Percentiles rank a stretch among this genome's conserved stretches.
These are phyloP conservation scores for Solanum arcanum DNA, from an alignment of 257 asterid species.

Conservation along the genomic window DNA sequence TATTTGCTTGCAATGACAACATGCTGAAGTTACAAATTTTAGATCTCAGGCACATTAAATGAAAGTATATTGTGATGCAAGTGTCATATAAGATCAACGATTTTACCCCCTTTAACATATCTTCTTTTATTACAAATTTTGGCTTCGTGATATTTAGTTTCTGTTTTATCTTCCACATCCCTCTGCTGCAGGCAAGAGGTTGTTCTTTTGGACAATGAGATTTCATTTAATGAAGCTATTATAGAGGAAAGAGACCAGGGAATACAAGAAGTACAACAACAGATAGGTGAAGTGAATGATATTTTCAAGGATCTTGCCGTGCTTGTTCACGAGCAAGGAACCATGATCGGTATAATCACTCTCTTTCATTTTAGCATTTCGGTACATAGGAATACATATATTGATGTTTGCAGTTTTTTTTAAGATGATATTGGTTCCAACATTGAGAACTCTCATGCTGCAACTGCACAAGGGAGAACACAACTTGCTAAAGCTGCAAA, in stretches of 20 bases:
- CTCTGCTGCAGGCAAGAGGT: constrained; percentile 68
- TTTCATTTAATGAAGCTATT: constrained; percentile 84
- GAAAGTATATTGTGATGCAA: background rate
- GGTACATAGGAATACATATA: background rate
- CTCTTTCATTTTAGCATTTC: background rate
- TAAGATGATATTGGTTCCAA: constrained; percentile 84
- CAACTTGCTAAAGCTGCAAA: constrained; percentile 86
- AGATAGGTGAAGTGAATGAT: constrained; percentile 93
- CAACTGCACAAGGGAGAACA: constrained; percentile 79
- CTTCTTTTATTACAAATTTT: background rate
- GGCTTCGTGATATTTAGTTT: background rate
- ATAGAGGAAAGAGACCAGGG: constrained; percentile 96
- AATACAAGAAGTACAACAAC: constrained; percentile 84
- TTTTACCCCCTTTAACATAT: background rate
- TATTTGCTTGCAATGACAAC: background rate
- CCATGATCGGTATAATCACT: constrained; percentile 60
- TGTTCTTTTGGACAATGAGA: constrained; percentile 76
- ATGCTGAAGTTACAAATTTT: background rate
- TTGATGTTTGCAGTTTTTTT: background rate
- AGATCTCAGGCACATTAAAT: background rate
- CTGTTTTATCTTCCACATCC: constrained; percentile 1
- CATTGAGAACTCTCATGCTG: constrained; percentile 70
- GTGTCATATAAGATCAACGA: background rate
- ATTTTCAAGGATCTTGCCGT: constrained; percentile 91
- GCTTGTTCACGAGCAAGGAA: constrained; percentile 87